phyloP scores from a whole-genome alignment of 768 basidiomycete genomes.

The Lactifluus piperatus region DNA sequence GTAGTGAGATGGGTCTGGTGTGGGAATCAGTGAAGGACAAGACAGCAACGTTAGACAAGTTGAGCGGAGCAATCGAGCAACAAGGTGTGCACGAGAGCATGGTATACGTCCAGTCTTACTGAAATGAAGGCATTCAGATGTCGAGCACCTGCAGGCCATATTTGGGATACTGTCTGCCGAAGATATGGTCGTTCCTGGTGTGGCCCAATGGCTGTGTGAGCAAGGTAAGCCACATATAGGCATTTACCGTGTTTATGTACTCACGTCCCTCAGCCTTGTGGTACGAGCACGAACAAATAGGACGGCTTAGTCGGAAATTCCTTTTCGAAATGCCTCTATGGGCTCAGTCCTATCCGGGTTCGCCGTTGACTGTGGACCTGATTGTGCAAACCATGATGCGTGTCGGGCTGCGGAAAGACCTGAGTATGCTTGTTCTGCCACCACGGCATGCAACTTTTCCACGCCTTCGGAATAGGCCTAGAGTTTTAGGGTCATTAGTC shows the following conservation, averaged over 20 bases:
- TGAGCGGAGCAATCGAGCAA: constrained; percentile 9
- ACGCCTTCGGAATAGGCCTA: constrained; percentile 6
- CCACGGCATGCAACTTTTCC: not conserved
- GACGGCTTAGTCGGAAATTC: constrained; percentile 8
- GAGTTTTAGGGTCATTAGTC: constrained; percentile 1
- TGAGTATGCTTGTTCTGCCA: not conserved
- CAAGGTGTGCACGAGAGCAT: not conserved
- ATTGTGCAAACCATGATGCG: constrained; percentile 8
- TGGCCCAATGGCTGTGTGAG: constrained; percentile 35
- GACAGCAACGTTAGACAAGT: not conserved
- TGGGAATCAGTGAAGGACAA: not conserved
- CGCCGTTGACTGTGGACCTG: constrained; percentile 6
- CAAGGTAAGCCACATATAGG: constrained; percentile 29
- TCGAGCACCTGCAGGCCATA: constrained; percentile 30
- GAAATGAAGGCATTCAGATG: constrained; percentile 29
- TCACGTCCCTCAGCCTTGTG: constrained; percentile 13
- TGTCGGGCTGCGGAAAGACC: constrained; percentile 5
- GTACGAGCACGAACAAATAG: constrained; percentile 1
- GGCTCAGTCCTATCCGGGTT: constrained; percentile 10
- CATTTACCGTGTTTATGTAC: not conserved
- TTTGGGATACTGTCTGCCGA: constrained; percentile 34
- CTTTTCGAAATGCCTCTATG: constrained; percentile 12
- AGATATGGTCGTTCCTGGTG: constrained; percentile 25
- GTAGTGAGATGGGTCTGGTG: not conserved
- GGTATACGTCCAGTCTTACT: not conserved